Conservation (phyloP, 2,329 filamentous ascomycete genomes). For the Verticillium albo-atrum region DNA sequence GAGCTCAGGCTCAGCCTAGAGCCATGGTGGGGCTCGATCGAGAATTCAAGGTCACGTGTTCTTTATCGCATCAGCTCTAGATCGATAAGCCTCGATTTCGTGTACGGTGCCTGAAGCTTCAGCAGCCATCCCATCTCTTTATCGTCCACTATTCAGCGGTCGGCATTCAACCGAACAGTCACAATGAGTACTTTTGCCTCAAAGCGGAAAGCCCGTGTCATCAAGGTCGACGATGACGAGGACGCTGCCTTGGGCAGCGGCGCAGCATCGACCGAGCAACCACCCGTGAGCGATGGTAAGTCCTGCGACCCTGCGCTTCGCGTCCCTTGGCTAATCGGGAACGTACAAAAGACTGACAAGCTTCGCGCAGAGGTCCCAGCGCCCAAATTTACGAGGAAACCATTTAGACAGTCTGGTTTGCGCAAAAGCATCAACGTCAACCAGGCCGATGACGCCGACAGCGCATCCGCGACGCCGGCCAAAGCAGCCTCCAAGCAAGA, state of each 20-base stretch:
- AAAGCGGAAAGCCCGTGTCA: slow-evolving; percentile 70
- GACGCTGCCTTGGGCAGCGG: slow-evolving; percentile 27
- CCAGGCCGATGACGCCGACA: slow-evolving; percentile 20
- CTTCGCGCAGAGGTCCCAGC: slow-evolving; percentile 2
- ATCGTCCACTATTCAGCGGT: neutral
- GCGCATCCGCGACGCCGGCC: slow-evolving; percentile 9
- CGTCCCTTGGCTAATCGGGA: slow-evolving; percentile 18
- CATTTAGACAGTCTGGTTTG: slow-evolving; percentile 53
- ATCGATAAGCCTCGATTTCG: slow-evolving; percentile 32
- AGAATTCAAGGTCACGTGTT: slow-evolving; percentile 37
- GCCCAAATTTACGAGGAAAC: slow-evolving; percentile 35
- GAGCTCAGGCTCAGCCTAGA: neutral
- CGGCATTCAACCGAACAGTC: neutral
- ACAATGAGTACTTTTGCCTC: slow-evolving; percentile 51
- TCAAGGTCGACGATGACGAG: slow-evolving; percentile 66
- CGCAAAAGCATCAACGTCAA: slow-evolving; percentile 50
- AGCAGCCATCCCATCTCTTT: neutral
- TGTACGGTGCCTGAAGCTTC: neutral
- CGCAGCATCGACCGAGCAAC: slow-evolving; percentile 14
- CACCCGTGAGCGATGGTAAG: slow-evolving; percentile 32
- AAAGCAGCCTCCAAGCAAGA: slow-evolving; percentile 22
- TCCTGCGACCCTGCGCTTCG: slow-evolving; percentile 12
- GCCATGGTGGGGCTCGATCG: slow-evolving; percentile 13
- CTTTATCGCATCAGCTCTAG: slow-evolving; percentile 11
- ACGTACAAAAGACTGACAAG: slow-evolving; percentile 10